Conservation (phyloP, 139 green algal genomes). For the Parachlorella kessleri region DNA sequence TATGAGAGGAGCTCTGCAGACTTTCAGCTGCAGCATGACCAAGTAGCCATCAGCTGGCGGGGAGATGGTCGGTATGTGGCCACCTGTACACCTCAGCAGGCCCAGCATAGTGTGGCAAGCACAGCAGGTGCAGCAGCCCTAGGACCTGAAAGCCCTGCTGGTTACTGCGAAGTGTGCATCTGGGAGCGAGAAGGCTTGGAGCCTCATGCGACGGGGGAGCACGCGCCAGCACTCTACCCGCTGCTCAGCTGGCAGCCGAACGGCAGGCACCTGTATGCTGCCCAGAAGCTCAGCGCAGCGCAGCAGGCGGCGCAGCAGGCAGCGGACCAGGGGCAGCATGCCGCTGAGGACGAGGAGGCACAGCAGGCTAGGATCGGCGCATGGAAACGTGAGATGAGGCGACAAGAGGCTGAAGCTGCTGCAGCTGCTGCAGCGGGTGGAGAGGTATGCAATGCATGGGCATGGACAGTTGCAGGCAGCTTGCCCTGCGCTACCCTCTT, state of each 20-base stretch:
- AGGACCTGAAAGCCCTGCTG: too few species aligned
- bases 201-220: constrained; percentile 66
- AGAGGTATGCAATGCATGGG: neutral
- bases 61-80: constrained; percentile 84
- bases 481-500: too few species aligned
- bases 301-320: neutral
- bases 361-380: constrained; percentile 25
- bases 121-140: too few species aligned
- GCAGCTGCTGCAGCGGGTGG: neutral
- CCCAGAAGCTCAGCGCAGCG: constrained; percentile 1
- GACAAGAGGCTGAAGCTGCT: constrained; percentile 7
- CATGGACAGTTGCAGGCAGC: neutral
- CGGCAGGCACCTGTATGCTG: constrained; percentile 78
- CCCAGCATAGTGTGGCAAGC: neutral
- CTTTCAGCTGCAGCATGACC: too few species aligned
- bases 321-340: neutral
- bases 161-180: too few species aligned
- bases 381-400: constrained; percentile 34
- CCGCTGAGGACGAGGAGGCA: constrained; percentile 8
- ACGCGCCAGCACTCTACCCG: constrained; percentile 43
- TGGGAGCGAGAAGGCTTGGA: constrained; percentile 69
- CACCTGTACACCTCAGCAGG: constrained; percentile 32
- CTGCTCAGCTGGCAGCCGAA: constrained; percentile 88
- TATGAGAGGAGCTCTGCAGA: too few species aligned
- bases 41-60: constrained; percentile 71